A percentile compares a stretch with the other conserved stretches of the same genome.
These are phyloP conservation scores for Ambrosia artemisiifolia DNA, from an alignment of 129 eudicot genomes.

Conservation along the genomic window DNA sequence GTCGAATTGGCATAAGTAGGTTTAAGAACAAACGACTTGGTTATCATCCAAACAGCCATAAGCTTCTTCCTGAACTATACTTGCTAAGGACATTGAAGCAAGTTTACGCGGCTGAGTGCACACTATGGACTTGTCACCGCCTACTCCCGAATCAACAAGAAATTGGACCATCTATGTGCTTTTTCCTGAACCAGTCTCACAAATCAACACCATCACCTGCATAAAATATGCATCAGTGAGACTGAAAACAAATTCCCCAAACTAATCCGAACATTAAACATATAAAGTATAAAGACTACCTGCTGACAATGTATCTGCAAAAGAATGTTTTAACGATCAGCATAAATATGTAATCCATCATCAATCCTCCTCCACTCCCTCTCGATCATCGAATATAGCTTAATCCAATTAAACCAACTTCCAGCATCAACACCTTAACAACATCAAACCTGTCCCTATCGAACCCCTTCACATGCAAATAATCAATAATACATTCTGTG, in stretches of 20 bases:
- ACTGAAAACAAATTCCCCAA: constrained; percentile 27
- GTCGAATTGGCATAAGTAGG: constrained; percentile 46
- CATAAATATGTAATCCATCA: constrained; percentile 75
- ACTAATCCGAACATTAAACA: neutral
- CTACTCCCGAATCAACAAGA: constrained; percentile 75
- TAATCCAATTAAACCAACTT: constrained; percentile 52
- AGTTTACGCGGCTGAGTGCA: constrained; percentile 98
- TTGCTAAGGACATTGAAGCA: constrained; percentile 77
- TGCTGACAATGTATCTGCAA: too few relatives aligned
- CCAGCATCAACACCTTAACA: constrained; percentile 27
- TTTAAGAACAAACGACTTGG: constrained; percentile 39
- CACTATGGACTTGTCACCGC: constrained; percentile 52
- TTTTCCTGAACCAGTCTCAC: constrained; percentile 97
- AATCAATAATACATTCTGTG: constrained; percentile 43
- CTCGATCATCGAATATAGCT: constrained; percentile 43
- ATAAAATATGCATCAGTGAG: neutral
- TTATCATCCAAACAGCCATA: constrained; percentile 51
- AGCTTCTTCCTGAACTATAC: constrained; percentile 72
- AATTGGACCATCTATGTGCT: constrained; percentile 95
- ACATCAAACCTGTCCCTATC: neutral
- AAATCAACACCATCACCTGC: constrained; percentile 56
- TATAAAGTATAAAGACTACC: neutral
- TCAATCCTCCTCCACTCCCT: constrained; percentile 79
- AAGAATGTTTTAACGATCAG: constrained; percentile 47
- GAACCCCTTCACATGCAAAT: constrained; percentile 39